Evolutionary conservation across 805 yeast species (phyloP).

Genomic region (Hanseniaspora lachancei): DNA sequence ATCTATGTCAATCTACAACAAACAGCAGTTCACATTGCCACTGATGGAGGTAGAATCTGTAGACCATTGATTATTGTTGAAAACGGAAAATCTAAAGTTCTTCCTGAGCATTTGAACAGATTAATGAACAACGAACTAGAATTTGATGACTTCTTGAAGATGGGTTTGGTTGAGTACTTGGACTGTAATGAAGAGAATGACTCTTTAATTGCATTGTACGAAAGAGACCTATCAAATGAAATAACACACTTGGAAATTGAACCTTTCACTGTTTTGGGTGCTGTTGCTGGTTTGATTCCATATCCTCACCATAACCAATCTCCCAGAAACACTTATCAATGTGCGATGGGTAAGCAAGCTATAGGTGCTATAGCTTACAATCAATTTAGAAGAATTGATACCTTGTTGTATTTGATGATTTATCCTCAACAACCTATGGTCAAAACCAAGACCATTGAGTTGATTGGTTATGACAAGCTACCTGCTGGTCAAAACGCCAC

Average conservation of each 20-base stretch:
- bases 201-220: slow-evolving; percentile 81
- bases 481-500: slow-evolving; percentile 99
- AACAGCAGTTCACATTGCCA: slow-evolving; percentile 88
- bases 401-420: slow-evolving; percentile 86
- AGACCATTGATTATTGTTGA: slow-evolving; percentile 87
- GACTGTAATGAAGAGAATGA: slow-evolving; percentile 98
- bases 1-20: slow-evolving; percentile 84
- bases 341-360: slow-evolving; percentile 99
- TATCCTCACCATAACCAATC: slow-evolving; percentile 89
- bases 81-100: slow-evolving; percentile 55
- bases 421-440: slow-evolving; percentile 99
- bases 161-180: slow-evolving; percentile 84
- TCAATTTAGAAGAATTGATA: slow-evolving; percentile 90
- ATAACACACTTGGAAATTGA: slow-evolving; percentile 91
- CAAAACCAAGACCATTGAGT: slow-evolving; percentile 89
- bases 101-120: slow-evolving; percentile 50
- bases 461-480: slow-evolving; percentile 85
- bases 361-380: slow-evolving; percentile 97
- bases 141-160: slow-evolving; percentile 79
- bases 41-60: slow-evolving; percentile 98
- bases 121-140: slow-evolving; percentile 58
- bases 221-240: slow-evolving; percentile 40
- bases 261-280: slow-evolving; percentile 84
- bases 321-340: slow-evolving; percentile 83
- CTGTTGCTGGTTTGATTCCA: slow-evolving; percentile 85